Base-by-base conservation (phyloP, 192 early-diverging fungal species). In the Jimgerdemannia flammicorona region DNA sequence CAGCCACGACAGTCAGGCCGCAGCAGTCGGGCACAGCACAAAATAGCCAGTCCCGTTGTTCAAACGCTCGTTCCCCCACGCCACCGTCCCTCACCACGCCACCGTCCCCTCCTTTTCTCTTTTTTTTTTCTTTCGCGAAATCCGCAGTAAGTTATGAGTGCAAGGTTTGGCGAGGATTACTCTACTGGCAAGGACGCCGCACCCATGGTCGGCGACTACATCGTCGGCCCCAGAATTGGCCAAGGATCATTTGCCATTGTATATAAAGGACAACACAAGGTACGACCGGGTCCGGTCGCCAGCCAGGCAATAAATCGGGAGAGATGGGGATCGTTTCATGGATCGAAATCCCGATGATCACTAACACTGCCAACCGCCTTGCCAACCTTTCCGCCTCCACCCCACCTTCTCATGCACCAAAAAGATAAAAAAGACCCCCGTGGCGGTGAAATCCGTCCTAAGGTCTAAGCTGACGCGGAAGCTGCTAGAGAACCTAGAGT, bases 191-290 rank as follows among this genome's bases (percentile, higher is more conserved):
- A 14, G 49, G 49, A 64, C 49, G 49, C 49, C 2, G 8, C 6
- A 2, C 14, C 6, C 14, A 59, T 59, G 40, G 89, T 97, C 40
- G 96, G 93, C 67, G 92, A 93, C 76, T 96, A 94, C 77, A 77
- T 91, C 73, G 83, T 97, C 40, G 85, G 89, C 44, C 82, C 88
- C 17, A 94, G 96, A 73, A 97, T 99, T 70, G 97, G 97, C 44
- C 90, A 92, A 20, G 97, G 97, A 7, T 97, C 96, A 3, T 99
- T 98, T 87, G 97, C 97, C 63, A 96, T 92, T 4, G 97, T 99
- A 6, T 98, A 93, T 82, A 89, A 89, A 70, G 94, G 90, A 11
- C 73, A 89, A 39, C 89, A 93, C 75, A 93, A 88, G 90, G 91
- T 86, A 86, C 73, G 70, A 68, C 8, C 49, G 6, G 29, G 29